Percentiles rank a stretch among this genome's conserved stretches.
phyloP scores from a whole-genome alignment of 2,329 filamentous ascomycete genomes.

The Exophiala bonariae region DNA sequence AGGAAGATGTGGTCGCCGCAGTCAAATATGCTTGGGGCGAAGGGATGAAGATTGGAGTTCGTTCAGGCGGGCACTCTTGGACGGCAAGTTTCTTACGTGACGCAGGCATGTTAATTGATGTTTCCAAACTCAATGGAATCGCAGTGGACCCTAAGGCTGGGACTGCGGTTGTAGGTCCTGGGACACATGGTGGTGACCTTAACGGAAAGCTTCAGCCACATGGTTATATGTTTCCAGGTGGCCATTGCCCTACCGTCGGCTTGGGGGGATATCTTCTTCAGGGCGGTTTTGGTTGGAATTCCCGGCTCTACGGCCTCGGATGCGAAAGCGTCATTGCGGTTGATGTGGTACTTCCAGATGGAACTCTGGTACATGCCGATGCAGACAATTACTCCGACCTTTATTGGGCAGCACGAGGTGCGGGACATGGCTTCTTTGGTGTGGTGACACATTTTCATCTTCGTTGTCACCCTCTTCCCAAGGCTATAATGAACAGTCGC shows the following conservation, averaged over 20 bases:
- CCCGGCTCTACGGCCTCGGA: constrained; percentile 57
- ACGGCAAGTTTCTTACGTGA: constrained; percentile 52
- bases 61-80: constrained; percentile 52
- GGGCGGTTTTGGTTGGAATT: constrained; percentile 61
- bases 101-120: constrained; percentile 45
- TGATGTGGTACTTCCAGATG: constrained; percentile 51
- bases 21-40: constrained; percentile 39
- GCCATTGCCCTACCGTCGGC: constrained; percentile 58
- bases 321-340: constrained; percentile 49
- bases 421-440: too few relatives aligned
- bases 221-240: constrained; percentile 52
- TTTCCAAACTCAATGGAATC: constrained; percentile 40
- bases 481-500: neutral
- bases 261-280: constrained; percentile 58
- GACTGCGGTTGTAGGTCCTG: constrained; percentile 46
- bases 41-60: constrained; percentile 43
- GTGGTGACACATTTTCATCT: too few relatives aligned
- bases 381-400: too few relatives aligned
- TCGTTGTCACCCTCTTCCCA: too few relatives aligned
- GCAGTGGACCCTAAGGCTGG: constrained; percentile 39
- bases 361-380: too few relatives aligned
- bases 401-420: too few relatives aligned
- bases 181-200: constrained; percentile 44
- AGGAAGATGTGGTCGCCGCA: constrained; percentile 36
- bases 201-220: constrained; percentile 24